Evolutionary conservation across 1,284 basidiomycete species (phyloP).

Genomic region (Boletus smithii): DNA sequence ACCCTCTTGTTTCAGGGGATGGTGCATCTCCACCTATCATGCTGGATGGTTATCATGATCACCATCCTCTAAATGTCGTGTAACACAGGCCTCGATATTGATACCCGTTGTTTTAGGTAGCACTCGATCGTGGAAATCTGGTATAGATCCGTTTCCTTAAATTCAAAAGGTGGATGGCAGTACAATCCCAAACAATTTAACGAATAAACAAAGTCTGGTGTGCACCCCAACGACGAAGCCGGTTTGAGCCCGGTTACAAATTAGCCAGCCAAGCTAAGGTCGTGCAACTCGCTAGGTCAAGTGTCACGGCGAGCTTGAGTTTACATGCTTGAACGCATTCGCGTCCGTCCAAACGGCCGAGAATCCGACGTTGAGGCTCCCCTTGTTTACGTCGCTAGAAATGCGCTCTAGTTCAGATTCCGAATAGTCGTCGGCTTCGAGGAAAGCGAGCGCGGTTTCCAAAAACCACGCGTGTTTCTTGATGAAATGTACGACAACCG

Average conservation of each 20-base stretch:
- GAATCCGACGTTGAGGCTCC: slow-evolving; percentile 18
- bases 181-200: slow-evolving; percentile 16
- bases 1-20: slow-evolving; percentile 29
- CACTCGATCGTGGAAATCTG: neutral
- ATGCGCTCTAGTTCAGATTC: slow-evolving; percentile 30
- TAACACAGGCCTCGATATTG: neutral
- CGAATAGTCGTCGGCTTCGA: slow-evolving; percentile 69
- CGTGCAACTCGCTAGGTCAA: no score
- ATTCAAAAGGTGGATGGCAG: slow-evolving; percentile 2
- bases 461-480: slow-evolving; percentile 97
- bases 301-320: slow-evolving; percentile 13
- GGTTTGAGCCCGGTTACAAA: no score
- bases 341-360: slow-evolving; percentile 33
- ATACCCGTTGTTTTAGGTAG: no score
- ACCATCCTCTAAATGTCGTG: neutral
- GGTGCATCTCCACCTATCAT: slow-evolving; percentile 11
- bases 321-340: slow-evolving; percentile 17
- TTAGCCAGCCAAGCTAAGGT: no score
- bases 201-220: slow-evolving; percentile 24
- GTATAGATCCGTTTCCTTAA: slow-evolving; percentile 8
- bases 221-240: no score
- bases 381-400: slow-evolving; percentile 7
- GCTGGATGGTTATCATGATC: slow-evolving; percentile 36
- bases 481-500: slow-evolving; percentile 93
- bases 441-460: slow-evolving; percentile 85